Conservation (phyloP, 192 early-diverging fungal species). For the Backusella morwellensis region DNA sequence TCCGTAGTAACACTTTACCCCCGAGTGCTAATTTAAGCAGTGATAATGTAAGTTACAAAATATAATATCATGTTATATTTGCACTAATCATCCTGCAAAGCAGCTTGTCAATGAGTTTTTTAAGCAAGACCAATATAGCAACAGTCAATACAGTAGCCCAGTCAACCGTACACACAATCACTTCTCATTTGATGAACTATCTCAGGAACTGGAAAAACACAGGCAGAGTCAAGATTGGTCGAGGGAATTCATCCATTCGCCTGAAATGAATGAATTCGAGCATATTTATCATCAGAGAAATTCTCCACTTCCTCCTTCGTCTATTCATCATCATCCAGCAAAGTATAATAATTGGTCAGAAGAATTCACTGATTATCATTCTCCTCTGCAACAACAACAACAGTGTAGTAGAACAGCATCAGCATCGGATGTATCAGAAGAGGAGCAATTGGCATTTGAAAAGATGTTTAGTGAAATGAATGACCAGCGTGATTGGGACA, state of each 20-base stretch:
- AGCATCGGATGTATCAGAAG: slow-evolving; percentile 8
- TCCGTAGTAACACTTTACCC: background rate
- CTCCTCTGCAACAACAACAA: background rate
- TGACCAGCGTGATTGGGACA: slow-evolving; percentile 5
- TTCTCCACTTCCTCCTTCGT: background rate
- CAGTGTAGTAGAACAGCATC: background rate
- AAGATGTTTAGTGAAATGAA: slow-evolving; percentile 1
- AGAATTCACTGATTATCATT: background rate
- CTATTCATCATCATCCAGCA: background rate
- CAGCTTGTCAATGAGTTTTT: background rate
- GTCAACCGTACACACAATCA: background rate
- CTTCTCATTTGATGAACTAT: slow-evolving; percentile 16
- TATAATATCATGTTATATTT: background rate
- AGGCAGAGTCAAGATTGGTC: slow-evolving; percentile 14
- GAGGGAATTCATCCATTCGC: background rate
- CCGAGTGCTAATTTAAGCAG: background rate
- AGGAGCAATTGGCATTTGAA: slow-evolving; percentile 15
- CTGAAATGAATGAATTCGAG: background rate
- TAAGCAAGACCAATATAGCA: background rate
- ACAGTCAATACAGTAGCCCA: background rate
- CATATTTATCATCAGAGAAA: background rate
- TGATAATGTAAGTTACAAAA: background rate
- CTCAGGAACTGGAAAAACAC: slow-evolving; percentile 12
- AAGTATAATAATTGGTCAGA: background rate
- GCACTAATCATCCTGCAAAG: background rate